These are phyloP conservation scores for Vachellia collinsii DNA, from an alignment of 306 rosid genomes.

Conservation along the genomic window DNA sequence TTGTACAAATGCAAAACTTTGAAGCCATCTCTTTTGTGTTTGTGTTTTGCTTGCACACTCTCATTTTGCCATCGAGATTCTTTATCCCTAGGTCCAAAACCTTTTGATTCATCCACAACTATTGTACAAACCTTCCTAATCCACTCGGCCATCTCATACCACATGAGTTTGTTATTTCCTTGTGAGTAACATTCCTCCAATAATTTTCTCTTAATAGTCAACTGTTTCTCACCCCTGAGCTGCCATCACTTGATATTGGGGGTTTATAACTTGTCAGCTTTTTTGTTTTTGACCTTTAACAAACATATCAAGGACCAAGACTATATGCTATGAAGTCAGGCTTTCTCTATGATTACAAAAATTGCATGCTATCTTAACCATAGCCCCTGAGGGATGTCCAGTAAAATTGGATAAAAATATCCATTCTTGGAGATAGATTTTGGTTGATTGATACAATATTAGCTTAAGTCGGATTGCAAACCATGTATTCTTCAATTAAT, in stretches of 20 bases:
- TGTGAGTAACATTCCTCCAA: background rate
- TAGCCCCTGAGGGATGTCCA: background rate
- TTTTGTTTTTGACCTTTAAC: background rate
- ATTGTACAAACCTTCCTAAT: background rate
- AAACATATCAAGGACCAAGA: background rate
- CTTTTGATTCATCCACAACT: background rate
- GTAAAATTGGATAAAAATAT: background rate
- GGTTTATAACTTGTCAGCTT: background rate
- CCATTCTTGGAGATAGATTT: background rate
- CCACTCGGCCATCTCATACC: background rate
- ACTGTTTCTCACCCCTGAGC: background rate
- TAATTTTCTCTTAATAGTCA: background rate
- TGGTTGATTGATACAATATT: background rate
- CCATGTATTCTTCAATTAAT: background rate
- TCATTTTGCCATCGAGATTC: background rate
- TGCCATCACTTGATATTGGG: background rate
- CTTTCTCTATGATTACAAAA: background rate
- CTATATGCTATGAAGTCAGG: background rate
- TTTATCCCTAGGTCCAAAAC: background rate
- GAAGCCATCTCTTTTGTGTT: no score
- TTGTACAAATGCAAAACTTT: no score
- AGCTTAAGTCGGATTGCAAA: background rate
- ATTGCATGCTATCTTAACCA: background rate
- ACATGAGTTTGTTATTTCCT: background rate
- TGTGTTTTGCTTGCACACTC: background rate